Evolutionary conservation across 1,139 yeast genomes (phyloP).

Genomic region (Lodderomyces metapsilosis): DNA sequence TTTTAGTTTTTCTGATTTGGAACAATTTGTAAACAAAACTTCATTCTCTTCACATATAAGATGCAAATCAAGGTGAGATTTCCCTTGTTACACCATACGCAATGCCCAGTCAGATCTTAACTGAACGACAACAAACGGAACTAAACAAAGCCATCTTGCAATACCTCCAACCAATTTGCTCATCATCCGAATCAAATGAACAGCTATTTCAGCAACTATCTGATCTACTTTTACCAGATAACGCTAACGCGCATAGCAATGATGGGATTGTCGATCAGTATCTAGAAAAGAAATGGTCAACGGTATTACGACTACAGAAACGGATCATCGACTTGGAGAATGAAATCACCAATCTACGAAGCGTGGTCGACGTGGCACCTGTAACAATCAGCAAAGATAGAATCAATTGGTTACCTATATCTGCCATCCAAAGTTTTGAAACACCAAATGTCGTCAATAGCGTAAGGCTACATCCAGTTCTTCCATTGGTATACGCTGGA

Average conservation of each 20-base stretch:
- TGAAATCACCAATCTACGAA: constrained; percentile 41
- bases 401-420: constrained; percentile 69
- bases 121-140: constrained; percentile 52
- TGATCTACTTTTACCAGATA: constrained; percentile 18
- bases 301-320: constrained; percentile 77
- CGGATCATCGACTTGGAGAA: constrained; percentile 59
- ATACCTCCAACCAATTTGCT: constrained; percentile 41
- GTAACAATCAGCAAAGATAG: constrained; percentile 28
- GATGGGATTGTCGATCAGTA: constrained; percentile 43
- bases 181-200: constrained; percentile 11
- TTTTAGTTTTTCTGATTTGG: neutral
- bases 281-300: constrained; percentile 85
- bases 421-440: constrained; percentile 53
- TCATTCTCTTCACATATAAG: neutral
- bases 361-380: constrained; percentile 31
- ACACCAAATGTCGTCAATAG: constrained; percentile 56
- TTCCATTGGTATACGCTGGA: constrained; percentile 66
- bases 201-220: constrained; percentile 14
- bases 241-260: constrained; percentile 2
- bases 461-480: constrained; percentile 68
- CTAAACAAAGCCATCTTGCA: constrained; percentile 57
- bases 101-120: constrained; percentile 27
- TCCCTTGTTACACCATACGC: too few relatives aligned
- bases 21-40: neutral
- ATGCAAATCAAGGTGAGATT: neutral